These are phyloP conservation scores for Dipteronia sinensis DNA, from an alignment of 345 rosid species.

Conservation along the genomic window DNA sequence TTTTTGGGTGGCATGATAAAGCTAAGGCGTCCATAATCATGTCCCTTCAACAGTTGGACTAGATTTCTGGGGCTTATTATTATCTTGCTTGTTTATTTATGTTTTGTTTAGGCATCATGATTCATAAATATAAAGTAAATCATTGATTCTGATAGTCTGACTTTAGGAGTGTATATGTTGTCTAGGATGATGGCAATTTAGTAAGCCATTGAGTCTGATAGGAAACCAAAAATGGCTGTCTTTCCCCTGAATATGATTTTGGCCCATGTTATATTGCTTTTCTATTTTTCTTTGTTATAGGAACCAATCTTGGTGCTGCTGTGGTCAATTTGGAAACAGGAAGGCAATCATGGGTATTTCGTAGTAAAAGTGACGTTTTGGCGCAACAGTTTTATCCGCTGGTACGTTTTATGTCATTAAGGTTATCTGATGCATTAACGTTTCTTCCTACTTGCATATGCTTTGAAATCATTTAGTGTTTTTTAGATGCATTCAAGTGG, in stretches of 20 bases:
- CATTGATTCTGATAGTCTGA: background rate
- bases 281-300: conserved; percentile 36
- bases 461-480: conserved; percentile 3
- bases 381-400: conserved; percentile 64
- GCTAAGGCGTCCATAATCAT: background rate
- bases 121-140: background rate
- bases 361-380: conserved; percentile 73
- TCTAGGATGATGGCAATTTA: background rate
- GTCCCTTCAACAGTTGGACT: background rate
- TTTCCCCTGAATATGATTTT: background rate
- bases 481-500: conserved; percentile 8
- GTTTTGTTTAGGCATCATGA: background rate
- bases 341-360: conserved; percentile 55
- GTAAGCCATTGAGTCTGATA: background rate
- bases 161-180: background rate
- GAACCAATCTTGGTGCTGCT: conserved; percentile 75
- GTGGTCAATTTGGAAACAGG: conserved; percentile 72
- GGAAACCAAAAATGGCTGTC: background rate
- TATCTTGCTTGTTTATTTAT: background rate
- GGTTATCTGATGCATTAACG: background rate
- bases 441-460: conserved; percentile 10
- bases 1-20: background rate
- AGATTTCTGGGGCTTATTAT: background rate
- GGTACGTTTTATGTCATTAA: conserved; percentile 40
- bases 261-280: background rate